phyloP scores from a whole-genome alignment of 2,329 filamentous ascomycete genomes.

The Drechslerella stenobrocha region DNA sequence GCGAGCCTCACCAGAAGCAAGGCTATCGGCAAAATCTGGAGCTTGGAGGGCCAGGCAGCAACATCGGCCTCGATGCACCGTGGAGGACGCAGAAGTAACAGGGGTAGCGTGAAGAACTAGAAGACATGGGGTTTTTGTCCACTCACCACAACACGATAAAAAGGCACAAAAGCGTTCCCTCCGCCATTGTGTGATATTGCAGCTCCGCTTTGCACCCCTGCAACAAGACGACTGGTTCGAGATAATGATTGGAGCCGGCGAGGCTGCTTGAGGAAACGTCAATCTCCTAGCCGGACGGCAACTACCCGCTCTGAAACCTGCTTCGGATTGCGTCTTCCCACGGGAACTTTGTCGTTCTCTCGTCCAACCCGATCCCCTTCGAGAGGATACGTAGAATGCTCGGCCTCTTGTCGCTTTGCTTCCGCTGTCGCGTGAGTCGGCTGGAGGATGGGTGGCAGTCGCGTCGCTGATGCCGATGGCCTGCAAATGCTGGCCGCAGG shows the following conservation, averaged over 20 bases:
- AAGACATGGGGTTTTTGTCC: constrained; percentile 6
- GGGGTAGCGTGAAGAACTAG: constrained; percentile 19
- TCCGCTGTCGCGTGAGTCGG: constrained; percentile 6
- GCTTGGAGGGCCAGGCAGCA: constrained; percentile 6
- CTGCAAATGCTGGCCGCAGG: too few relatives aligned
- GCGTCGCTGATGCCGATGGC: neutral
- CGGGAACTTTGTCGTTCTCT: neutral
- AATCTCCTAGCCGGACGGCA: constrained; percentile 27
- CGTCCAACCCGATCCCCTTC: neutral
- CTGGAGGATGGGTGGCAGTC: neutral
- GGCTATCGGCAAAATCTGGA: constrained; percentile 2
- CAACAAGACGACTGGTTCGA: constrained; percentile 19
- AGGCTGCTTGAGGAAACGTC: constrained; percentile 10
- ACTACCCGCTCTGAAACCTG: constrained; percentile 44
- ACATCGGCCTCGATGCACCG: neutral
- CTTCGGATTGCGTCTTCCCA: constrained; percentile 22
- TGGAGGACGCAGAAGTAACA: neutral
- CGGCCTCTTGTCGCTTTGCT: neutral
- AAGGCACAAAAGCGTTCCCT: constrained; percentile 35
- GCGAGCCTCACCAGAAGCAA: neutral
- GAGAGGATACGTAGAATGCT: neutral
- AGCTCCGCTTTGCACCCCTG: constrained; percentile 31
- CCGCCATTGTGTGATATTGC: constrained; percentile 24
- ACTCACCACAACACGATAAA: constrained; percentile 47
- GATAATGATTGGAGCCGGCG: constrained; percentile 34